Evolutionary conservation across 306 rosid genomes (phyloP).

Genomic region (Mimosa pudica): DNA sequence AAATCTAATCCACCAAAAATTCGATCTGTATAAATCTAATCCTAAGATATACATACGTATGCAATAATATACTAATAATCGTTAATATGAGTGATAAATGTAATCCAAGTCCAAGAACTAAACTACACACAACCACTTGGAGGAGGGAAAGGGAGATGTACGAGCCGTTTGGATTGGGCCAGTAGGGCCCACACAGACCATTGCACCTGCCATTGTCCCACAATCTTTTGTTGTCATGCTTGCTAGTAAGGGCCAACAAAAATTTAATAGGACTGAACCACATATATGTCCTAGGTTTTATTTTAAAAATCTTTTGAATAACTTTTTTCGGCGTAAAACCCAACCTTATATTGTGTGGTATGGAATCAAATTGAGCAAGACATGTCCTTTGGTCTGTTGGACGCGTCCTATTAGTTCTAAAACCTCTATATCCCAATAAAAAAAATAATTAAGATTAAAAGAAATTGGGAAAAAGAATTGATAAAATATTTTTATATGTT

Average conservation of each 20-base stretch:
- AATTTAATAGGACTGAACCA: no score
- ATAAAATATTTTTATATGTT: no score
- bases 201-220: slow-evolving; percentile 38
- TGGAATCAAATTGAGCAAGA: no score
- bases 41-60: not conserved
- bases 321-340: no score
- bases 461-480: no score
- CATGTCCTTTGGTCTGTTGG: no score
- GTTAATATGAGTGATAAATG: not conserved
- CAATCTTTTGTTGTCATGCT: not conserved
- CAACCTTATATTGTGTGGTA: no score
- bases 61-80: not conserved
- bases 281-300: no score
- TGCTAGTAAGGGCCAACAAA: not conserved
- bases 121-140: not conserved
- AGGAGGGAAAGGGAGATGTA: slow-evolving; percentile 32
- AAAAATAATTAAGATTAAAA: no score
- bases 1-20: not conserved
- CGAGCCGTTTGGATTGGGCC: slow-evolving; percentile 10
- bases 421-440: no score
- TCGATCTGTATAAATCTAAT: not conserved
- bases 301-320: no score
- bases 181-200: not conserved
- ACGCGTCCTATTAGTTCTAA: no score
- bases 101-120: not conserved